Conservation (phyloP, 2,329 filamentous ascomycete genomes). For the Fusarium sarcochroum region DNA sequence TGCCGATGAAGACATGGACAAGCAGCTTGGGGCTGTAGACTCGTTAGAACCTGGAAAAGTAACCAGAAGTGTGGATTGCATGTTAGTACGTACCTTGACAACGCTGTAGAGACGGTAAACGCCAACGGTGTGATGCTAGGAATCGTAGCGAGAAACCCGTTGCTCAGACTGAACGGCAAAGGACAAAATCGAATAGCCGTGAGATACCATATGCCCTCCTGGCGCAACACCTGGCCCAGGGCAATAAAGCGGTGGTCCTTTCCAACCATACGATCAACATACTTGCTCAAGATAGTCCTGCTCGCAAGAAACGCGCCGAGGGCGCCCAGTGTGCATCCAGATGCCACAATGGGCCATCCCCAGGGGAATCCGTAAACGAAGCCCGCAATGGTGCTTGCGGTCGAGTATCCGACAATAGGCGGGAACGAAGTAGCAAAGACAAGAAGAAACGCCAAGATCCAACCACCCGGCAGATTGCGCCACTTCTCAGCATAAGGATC, state of each 20-base stretch:
- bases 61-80: neutral
- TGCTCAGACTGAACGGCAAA: conserved; percentile 91
- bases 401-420: conserved; percentile 89
- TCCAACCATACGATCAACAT: conserved; percentile 85
- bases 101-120: conserved; percentile 86
- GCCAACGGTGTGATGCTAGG: conserved; percentile 83
- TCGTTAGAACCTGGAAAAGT: conserved; percentile 12
- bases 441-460: conserved; percentile 80
- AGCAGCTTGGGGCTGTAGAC: conserved; percentile 82
- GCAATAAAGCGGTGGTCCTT: conserved; percentile 90
- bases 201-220: conserved; percentile 89
- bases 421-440: conserved; percentile 87
- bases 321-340: conserved; percentile 83
- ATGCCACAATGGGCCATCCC: conserved; percentile 87
- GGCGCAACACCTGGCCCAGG: conserved; percentile 86
- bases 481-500: conserved; percentile 81
- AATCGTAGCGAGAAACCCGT: conserved; percentile 94
- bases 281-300: conserved; percentile 81
- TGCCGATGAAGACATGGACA: conserved; percentile 93
- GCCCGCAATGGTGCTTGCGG: conserved; percentile 69
- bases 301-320: conserved; percentile 85
- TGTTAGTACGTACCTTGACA: conserved; percentile 68
- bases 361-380: conserved; percentile 69
- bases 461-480: conserved; percentile 80
- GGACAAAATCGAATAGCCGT: conserved; percentile 95